Percentiles rank a stretch among this genome's conserved stretches.
phyloP scores from a whole-genome alignment of 345 rosid genomes.

The Ceriops zippeliana region DNA sequence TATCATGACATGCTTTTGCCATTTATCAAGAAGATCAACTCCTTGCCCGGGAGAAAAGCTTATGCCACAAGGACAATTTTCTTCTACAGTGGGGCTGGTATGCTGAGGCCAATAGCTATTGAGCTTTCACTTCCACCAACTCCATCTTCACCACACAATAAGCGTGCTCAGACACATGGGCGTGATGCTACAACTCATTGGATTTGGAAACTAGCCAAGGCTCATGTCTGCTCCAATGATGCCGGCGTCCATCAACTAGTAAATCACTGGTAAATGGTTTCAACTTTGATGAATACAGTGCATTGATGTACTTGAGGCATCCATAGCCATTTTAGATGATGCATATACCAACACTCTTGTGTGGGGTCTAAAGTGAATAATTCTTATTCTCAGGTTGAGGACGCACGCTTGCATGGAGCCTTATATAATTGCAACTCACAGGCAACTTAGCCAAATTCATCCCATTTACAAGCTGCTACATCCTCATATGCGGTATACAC shows the following conservation, averaged over 20 bases:
- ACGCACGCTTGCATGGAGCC: conserved; percentile 96
- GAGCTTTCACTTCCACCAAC: conserved; percentile 86
- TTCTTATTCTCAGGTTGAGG: conserved; percentile 54
- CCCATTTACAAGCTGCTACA: conserved; percentile 80
- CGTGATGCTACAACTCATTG: conserved; percentile 84
- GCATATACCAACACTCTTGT: background rate
- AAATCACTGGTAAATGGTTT: conserved; percentile 69
- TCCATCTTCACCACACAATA: conserved; percentile 42
- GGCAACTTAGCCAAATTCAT: conserved; percentile 86
- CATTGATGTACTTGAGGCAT: background rate
- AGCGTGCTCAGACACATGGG: conserved; percentile 60
- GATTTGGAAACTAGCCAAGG: conserved; percentile 95
- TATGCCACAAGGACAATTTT: conserved; percentile 81
- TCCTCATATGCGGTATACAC: conserved; percentile 90
- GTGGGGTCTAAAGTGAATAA: background rate
- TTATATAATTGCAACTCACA: conserved; percentile 75
- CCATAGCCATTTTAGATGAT: background rate
- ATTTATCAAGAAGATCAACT: conserved; percentile 67
- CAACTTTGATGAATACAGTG: background rate
- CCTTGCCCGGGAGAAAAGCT: conserved; percentile 65
- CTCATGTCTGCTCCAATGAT: conserved; percentile 87
- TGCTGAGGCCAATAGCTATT: conserved; percentile 65
- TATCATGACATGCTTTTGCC: conserved; percentile 88
- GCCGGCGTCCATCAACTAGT: conserved; percentile 92
- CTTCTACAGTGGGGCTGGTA: conserved; percentile 43